These are phyloP conservation scores for Parathielavia appendiculata DNA, from an alignment of 495 filamentous ascomycete genomes.

Conservation along the genomic window DNA sequence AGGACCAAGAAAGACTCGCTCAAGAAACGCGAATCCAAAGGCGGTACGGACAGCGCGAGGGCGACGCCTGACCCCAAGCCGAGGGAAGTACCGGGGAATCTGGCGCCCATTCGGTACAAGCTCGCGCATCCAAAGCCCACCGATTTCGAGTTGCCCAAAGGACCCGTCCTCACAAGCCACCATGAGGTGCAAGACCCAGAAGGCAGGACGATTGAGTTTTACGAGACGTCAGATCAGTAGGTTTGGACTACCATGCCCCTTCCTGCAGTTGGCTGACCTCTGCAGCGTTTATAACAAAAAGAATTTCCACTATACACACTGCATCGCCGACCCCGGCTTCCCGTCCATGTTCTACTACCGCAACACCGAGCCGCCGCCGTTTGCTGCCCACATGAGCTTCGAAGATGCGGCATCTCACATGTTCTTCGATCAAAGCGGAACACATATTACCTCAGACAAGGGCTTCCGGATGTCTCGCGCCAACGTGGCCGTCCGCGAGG, in stretches of 20 bases:
- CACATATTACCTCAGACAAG: slow-evolving; percentile 67
- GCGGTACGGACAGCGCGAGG: slow-evolving; percentile 44
- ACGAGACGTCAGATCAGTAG: slow-evolving; percentile 62
- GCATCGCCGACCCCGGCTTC: slow-evolving; percentile 81
- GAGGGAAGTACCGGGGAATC: slow-evolving; percentile 42
- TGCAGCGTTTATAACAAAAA: slow-evolving; percentile 81
- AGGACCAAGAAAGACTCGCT: slow-evolving; percentile 63
- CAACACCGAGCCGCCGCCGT: slow-evolving; percentile 78
- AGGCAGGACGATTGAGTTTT: slow-evolving; percentile 50
- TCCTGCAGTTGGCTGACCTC: not conserved
- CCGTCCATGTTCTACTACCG: slow-evolving; percentile 84
- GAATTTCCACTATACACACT: slow-evolving; percentile 83
- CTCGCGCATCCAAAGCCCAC: slow-evolving; percentile 52
- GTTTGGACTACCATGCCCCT: slow-evolving; percentile 15
- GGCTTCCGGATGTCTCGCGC: slow-evolving; percentile 79
- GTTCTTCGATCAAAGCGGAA: slow-evolving; percentile 57
- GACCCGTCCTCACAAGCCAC: slow-evolving; percentile 50
- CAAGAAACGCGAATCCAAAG: slow-evolving; percentile 75
- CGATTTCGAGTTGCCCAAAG: slow-evolving; percentile 55
- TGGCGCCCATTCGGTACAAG: slow-evolving; percentile 53
- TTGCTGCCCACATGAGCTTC: slow-evolving; percentile 75
- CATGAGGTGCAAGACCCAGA: slow-evolving; percentile 43
- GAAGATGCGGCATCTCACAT: slow-evolving; percentile 83
- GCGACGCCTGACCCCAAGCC: slow-evolving; percentile 54
- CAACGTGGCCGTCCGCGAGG: slow-evolving; percentile 88